Evolutionary conservation across 345 rosid species (phyloP).

Genomic region (Pistacia vera): DNA sequence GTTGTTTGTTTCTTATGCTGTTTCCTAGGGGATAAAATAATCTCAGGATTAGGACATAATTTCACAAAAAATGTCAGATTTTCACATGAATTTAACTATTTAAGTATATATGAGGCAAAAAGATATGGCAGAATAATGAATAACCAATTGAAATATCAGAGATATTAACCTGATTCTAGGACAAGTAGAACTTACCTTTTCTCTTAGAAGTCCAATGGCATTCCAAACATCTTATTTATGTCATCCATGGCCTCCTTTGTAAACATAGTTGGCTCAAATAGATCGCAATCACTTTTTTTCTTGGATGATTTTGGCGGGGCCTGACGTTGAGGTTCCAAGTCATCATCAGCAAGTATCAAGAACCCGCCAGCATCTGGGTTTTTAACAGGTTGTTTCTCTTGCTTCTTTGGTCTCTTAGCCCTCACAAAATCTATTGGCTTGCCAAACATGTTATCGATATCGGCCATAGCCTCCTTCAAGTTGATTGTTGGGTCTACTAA

Average conservation of each 20-base stretch:
- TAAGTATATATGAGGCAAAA: neutral
- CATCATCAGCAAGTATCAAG: slow-evolving; percentile 81
- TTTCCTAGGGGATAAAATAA: neutral
- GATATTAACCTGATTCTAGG: neutral
- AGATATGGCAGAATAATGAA: neutral
- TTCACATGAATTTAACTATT: neutral
- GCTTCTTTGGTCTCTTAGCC: slow-evolving; percentile 63
- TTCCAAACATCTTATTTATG: slow-evolving; percentile 78
- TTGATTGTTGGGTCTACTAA: slow-evolving; percentile 95
- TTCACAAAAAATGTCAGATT: slow-evolving; percentile 4
- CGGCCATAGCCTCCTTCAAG: slow-evolving; percentile 95
- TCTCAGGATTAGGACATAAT: neutral
- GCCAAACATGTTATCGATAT: slow-evolving; percentile 93
- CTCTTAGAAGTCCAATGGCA: slow-evolving; percentile 72
- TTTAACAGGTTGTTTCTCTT: slow-evolving; percentile 41
- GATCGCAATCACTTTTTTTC: slow-evolving; percentile 44
- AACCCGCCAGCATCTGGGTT: slow-evolving; percentile 52
- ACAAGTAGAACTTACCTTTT: slow-evolving; percentile 11
- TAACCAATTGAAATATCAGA: neutral
- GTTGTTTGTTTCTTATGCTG: neutral
- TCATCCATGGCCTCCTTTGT: slow-evolving; percentile 92
- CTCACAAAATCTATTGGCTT: slow-evolving; percentile 90
- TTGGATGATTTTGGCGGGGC: slow-evolving; percentile 33
- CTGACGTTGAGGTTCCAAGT: slow-evolving; percentile 39
- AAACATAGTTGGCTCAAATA: slow-evolving; percentile 78